Percentiles rank a stretch among this genome's conserved stretches.
Evolutionary conservation across 73 alveolate genomes (phyloP).

Genomic region (Chromera velia): DNA sequence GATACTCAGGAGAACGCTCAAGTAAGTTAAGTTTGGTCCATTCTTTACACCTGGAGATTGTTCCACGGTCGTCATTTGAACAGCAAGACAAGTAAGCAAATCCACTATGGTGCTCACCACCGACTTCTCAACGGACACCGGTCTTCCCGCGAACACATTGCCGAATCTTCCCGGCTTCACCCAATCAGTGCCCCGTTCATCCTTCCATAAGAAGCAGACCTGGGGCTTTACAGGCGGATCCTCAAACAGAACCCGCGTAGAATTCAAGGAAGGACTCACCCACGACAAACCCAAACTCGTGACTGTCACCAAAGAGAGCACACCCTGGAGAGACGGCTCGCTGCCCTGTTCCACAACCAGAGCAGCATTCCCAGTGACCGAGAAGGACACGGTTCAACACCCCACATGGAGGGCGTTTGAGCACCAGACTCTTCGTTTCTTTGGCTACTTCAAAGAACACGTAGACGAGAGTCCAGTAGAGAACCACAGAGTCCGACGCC

Average conservation of each 20-base stretch:
- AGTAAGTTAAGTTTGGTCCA: too few relatives aligned
- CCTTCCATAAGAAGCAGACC: constrained; percentile 2
- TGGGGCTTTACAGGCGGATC: not conserved
- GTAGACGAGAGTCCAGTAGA: constrained; percentile 48
- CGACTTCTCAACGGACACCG: too few relatives aligned
- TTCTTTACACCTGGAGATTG: too few relatives aligned
- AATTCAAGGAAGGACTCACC: not conserved
- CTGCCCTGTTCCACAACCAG: not conserved
- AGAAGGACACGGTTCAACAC: constrained; percentile 9
- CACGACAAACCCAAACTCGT: constrained; percentile 8
- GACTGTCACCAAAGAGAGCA: not conserved
- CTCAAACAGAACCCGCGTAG: constrained; percentile 1
- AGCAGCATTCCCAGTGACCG: not conserved
- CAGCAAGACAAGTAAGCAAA: too few relatives aligned
- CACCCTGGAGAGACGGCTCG: not conserved
- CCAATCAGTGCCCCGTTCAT: too few relatives aligned
- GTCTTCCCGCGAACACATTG: too few relatives aligned
- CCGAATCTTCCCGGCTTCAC: too few relatives aligned
- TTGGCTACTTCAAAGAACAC: constrained; percentile 46
- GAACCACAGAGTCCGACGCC: constrained; percentile 41
- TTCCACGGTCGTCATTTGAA: too few relatives aligned
- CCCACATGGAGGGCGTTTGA: constrained; percentile 55
- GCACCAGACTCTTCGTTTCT: constrained; percentile 46
- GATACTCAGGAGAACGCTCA: too few relatives aligned
- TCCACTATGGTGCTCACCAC: too few relatives aligned